These are phyloP conservation scores for Xylariaceae sp. DNA, from an alignment of 2,329 filamentous ascomycete species.

Conservation along the genomic window DNA sequence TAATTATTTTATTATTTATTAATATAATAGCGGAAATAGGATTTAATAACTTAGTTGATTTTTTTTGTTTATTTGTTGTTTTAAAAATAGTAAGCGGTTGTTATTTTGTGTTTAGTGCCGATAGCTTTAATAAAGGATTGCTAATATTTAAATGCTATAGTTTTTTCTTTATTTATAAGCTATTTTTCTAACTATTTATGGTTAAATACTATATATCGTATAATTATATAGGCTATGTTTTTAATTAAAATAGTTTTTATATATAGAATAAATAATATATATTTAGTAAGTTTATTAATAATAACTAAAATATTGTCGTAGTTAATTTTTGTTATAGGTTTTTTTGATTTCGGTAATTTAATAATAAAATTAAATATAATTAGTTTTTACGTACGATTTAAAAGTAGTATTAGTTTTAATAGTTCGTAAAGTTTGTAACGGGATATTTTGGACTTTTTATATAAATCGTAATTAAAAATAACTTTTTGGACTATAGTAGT, in stretches of 20 bases:
- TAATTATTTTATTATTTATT: conserved; percentile 11
- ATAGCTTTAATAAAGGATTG: conserved; percentile 6
- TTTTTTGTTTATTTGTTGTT: conserved; percentile 10
- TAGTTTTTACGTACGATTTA: neutral
- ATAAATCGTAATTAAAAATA: neutral
- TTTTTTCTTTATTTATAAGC: neutral
- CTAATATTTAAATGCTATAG: conserved; percentile 1
- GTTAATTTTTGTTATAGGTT: conserved; percentile 3
- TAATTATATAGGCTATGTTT: conserved; percentile 5
- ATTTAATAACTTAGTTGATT: conserved; percentile 10
- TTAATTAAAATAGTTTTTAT: too few relatives aligned
- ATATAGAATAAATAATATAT: too few relatives aligned
- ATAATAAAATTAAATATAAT: neutral
- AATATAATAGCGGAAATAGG: conserved; percentile 12
- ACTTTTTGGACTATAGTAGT: neutral
- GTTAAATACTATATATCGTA: neutral
- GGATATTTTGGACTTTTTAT: neutral
- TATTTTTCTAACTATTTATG: conserved; percentile 9
- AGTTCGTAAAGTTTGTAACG: neutral
- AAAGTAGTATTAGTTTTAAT: neutral
- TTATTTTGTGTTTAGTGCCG: neutral
- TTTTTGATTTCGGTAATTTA: conserved; percentile 1
- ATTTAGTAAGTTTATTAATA: too few relatives aligned
- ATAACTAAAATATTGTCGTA: neutral
- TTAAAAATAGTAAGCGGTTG: conserved; percentile 14